Percentiles rank a stretch among this genome's conserved stretches.
Evolutionary conservation across 306 rosid genomes (phyloP).

Genomic region (Trifolium dubium): DNA sequence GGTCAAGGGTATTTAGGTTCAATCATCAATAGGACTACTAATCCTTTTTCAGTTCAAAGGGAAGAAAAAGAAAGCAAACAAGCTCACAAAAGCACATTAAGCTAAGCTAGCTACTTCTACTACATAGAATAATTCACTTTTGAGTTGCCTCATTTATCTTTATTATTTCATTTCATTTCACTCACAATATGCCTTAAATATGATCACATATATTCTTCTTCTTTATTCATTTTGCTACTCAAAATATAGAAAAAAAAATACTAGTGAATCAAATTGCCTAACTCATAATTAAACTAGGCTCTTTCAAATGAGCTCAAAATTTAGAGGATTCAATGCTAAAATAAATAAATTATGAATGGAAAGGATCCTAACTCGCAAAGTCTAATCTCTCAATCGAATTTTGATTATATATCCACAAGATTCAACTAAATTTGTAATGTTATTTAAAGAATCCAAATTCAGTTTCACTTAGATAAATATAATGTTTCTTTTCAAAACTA

Average conservation of each 20-base stretch:
- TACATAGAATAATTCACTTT: slow-evolving; percentile 40
- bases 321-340: neutral
- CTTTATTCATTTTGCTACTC: slow-evolving; percentile 10
- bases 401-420: too few relatives aligned
- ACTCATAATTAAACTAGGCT: neutral
- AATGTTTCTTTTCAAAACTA: neutral
- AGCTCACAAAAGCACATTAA: slow-evolving; percentile 41
- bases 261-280: neutral
- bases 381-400: too few relatives aligned
- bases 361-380: too few relatives aligned
- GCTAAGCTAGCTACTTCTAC: slow-evolving; percentile 40
- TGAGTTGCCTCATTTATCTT: slow-evolving; percentile 26
- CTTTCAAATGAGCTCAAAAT: neutral
- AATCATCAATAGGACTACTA: slow-evolving; percentile 45
- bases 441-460: too few relatives aligned
- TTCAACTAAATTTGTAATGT: too few relatives aligned
- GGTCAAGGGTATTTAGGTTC: neutral
- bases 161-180: slow-evolving; percentile 29
- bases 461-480: too few relatives aligned
- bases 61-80: slow-evolving; percentile 35
- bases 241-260: slow-evolving; percentile 15
- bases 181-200: slow-evolving; percentile 25
- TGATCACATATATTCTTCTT: neutral
- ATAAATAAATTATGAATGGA: too few relatives aligned
- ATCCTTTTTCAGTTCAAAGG: slow-evolving; percentile 48